These are phyloP conservation scores for Phalaenopsis aphrodite DNA, from an alignment of 106 monocot species.

Conservation along the genomic window DNA sequence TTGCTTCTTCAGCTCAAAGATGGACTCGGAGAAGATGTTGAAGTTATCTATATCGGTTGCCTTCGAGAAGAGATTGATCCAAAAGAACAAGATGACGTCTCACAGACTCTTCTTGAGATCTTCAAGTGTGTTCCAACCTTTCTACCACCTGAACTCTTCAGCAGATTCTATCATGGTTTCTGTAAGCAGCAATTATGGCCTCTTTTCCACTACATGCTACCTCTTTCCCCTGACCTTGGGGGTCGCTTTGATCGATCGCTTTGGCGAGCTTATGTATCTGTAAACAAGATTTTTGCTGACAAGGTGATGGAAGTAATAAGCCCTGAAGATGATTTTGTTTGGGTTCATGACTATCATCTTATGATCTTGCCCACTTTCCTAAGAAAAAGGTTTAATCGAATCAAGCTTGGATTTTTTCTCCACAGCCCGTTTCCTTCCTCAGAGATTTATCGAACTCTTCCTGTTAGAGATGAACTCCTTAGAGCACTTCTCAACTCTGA, in stretches of 20 bases:
- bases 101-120: slow-evolving; percentile 31
- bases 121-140: slow-evolving; percentile 46
- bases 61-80: slow-evolving; percentile 39
- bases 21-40: slow-evolving; percentile 36
- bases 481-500: slow-evolving; percentile 43
- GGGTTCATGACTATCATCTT: slow-evolving; percentile 54
- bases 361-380: slow-evolving; percentile 46
- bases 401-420: slow-evolving; percentile 51
- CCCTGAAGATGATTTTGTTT: slow-evolving; percentile 44
- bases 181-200: slow-evolving; percentile 54
- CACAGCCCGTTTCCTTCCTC: slow-evolving; percentile 53
- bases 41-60: slow-evolving; percentile 43
- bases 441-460: slow-evolving; percentile 44
- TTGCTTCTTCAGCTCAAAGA: slow-evolving; percentile 44
- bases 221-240: slow-evolving; percentile 37
- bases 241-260: slow-evolving; percentile 43
- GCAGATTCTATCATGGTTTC: slow-evolving; percentile 48
- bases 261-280: slow-evolving; percentile 53
- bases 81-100: slow-evolving; percentile 39
- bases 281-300: slow-evolving; percentile 53
- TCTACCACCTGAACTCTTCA: slow-evolving; percentile 34
- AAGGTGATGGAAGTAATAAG: slow-evolving; percentile 53
- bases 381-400: slow-evolving; percentile 43
- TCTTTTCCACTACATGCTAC: slow-evolving; percentile 49
- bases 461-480: slow-evolving; percentile 48